phyloP scores from a whole-genome alignment of 2,329 filamentous ascomycete genomes.

The Neocatenulostroma microsporum region DNA sequence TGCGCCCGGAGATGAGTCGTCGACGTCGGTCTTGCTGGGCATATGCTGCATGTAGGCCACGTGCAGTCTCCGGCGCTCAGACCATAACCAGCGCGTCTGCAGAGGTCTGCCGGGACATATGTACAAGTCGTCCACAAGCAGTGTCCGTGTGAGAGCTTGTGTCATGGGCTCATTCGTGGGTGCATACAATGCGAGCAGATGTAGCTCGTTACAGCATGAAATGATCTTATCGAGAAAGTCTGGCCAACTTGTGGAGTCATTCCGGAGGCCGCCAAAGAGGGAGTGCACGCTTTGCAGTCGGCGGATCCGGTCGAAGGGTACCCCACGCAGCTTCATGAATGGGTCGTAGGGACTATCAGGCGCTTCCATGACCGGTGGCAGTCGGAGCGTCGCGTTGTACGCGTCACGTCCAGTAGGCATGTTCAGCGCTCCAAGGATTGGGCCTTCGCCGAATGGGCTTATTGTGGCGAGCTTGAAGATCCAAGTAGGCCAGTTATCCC shows the following conservation, averaged over 20 bases:
- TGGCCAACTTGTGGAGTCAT: background rate
- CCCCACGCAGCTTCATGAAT: background rate
- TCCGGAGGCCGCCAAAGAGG: background rate
- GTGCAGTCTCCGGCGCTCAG: background rate
- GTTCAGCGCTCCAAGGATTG: background rate
- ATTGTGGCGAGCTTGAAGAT: background rate
- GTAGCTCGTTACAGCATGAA: background rate
- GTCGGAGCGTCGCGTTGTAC: background rate
- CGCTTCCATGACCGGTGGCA: background rate
- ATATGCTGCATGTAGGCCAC: constrained; percentile 1
- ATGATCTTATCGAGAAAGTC: background rate
- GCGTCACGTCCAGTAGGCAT: background rate
- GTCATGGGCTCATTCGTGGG: background rate
- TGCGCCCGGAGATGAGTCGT: background rate
- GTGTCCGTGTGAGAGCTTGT: background rate
- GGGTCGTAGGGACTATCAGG: background rate
- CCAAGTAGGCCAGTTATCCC: background rate
- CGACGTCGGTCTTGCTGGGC: background rate
- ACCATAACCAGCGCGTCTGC: background rate
- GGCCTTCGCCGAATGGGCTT: background rate
- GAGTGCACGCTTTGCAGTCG: background rate
- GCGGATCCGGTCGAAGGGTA: background rate
- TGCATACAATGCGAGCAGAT: background rate
- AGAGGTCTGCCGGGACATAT: background rate
- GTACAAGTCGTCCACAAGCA: background rate